Conservation (phyloP, 805 yeast species). For the Cyberlindnera amylophila region DNA sequence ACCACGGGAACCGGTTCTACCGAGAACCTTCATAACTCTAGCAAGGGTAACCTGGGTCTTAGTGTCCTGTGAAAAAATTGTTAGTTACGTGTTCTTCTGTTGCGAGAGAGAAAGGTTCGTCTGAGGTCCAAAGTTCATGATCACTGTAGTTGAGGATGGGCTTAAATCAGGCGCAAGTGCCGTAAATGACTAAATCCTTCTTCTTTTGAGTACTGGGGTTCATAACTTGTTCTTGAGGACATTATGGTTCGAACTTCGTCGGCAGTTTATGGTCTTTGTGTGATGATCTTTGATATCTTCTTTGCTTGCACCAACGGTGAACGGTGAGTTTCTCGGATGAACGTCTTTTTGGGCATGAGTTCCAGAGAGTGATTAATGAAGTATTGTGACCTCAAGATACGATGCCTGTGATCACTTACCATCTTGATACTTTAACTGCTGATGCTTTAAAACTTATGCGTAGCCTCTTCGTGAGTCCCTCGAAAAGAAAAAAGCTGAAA, state of each 20-base stretch:
- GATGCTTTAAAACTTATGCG: conserved; percentile 5
- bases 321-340: too few relatives aligned
- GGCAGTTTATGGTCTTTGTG: too few relatives aligned
- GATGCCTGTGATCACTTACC: conserved; percentile 16
- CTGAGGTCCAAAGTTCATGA: neutral
- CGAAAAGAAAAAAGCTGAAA: conserved; percentile 25
- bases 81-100: conserved; percentile 1
- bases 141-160: neutral
- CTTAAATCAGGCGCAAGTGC: too few relatives aligned
- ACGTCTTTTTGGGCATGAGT: neutral
- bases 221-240: too few relatives aligned
- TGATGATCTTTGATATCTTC: too few relatives aligned
- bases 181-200: too few relatives aligned
- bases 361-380: neutral
- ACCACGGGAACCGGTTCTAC: conserved; percentile 99
- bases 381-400: neutral
- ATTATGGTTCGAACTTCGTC: too few relatives aligned
- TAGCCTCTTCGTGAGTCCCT: conserved; percentile 3
- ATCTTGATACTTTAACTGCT: conserved; percentile 19
- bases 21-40: conserved; percentile 98
- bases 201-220: too few relatives aligned
- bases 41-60: conserved; percentile 87
- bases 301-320: too few relatives aligned
- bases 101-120: neutral
- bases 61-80: conserved; percentile 22